Percentiles rank a stretch among this genome's conserved stretches.
phyloP scores from a whole-genome alignment of 2,329 filamentous ascomycete species.

The Fusarium tupiense region DNA sequence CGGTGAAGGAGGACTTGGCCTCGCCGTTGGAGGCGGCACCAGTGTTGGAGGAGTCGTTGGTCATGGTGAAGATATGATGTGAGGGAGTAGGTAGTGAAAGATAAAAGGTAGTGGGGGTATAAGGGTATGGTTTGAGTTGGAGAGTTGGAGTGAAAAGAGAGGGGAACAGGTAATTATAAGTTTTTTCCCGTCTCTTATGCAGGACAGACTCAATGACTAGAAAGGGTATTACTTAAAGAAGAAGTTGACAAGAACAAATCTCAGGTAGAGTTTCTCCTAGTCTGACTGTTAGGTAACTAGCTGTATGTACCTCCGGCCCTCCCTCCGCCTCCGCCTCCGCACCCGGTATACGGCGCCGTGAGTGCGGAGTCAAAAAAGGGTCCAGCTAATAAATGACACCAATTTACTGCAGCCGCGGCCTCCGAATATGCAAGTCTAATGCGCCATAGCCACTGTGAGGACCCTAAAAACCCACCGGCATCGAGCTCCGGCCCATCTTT shows the following conservation, averaged over 20 bases:
- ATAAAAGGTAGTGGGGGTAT: not conserved
- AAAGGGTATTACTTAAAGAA: constrained; percentile 21
- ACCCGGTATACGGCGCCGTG: constrained; percentile 29
- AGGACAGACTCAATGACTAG: constrained; percentile 18
- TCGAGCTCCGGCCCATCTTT: constrained; percentile 21
- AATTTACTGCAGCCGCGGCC: constrained; percentile 1
- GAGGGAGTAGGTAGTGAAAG: not conserved
- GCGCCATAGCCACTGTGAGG: constrained; percentile 3
- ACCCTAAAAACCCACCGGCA: not conserved
- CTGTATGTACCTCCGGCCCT: constrained; percentile 4
- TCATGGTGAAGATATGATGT: constrained; percentile 38
- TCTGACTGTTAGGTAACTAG: not conserved
- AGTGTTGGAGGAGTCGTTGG: constrained; percentile 46
- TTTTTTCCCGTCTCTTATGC: not conserved
- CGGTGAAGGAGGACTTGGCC: constrained; percentile 72
- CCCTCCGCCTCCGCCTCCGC: constrained; percentile 15
- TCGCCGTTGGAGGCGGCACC: constrained; percentile 46
- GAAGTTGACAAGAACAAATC: constrained; percentile 13
- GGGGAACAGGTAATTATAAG: constrained; percentile 10
- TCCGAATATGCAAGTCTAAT: constrained; percentile 11
- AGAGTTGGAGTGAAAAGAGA: not conserved
- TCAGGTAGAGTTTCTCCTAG: not conserved
- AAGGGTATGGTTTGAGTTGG: not conserved
- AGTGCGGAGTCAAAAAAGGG: constrained; percentile 19
- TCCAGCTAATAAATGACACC: not conserved